These are phyloP conservation scores for Magnusiomyces suaveolens DNA, from an alignment of 1,139 yeast species.

Conservation along the genomic window DNA sequence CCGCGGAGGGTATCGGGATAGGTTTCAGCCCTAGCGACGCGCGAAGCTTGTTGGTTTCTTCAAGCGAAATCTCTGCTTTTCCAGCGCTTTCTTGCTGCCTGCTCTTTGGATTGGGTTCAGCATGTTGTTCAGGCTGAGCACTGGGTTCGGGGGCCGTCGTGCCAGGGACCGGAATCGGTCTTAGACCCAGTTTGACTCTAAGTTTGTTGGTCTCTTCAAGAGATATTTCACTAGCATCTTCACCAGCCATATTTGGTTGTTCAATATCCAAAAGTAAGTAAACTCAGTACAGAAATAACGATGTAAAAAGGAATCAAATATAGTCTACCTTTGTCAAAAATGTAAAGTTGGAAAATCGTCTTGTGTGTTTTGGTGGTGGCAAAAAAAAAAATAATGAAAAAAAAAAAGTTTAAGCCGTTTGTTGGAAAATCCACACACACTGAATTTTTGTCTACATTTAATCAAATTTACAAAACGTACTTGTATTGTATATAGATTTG, in stretches of 20 bases:
- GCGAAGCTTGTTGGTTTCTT: constrained; percentile 33
- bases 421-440: no score
- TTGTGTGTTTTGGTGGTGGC: not conserved
- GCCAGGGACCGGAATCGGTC: constrained; percentile 29
- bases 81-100: no score
- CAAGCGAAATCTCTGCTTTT: constrained; percentile 24
- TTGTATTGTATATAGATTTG: no score
- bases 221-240: constrained; percentile 18
- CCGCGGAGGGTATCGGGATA: constrained; percentile 20
- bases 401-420: no score
- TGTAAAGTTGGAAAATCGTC: not conserved
- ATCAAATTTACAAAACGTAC: no score
- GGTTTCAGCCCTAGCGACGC: constrained; percentile 31
- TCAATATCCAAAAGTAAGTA: not conserved
- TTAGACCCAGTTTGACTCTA: constrained; percentile 23
- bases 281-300: not conserved
- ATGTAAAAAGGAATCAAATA: not conserved
- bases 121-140: no score
- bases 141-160: not conserved
- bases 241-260: constrained; percentile 2
- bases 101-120: no score
- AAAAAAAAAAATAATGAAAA: not conserved
- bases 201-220: constrained; percentile 27
- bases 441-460: no score
- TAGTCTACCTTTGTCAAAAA: not conserved